Evolutionary conservation across 306 rosid species (phyloP).

Genomic region (Prosopis cineraria): DNA sequence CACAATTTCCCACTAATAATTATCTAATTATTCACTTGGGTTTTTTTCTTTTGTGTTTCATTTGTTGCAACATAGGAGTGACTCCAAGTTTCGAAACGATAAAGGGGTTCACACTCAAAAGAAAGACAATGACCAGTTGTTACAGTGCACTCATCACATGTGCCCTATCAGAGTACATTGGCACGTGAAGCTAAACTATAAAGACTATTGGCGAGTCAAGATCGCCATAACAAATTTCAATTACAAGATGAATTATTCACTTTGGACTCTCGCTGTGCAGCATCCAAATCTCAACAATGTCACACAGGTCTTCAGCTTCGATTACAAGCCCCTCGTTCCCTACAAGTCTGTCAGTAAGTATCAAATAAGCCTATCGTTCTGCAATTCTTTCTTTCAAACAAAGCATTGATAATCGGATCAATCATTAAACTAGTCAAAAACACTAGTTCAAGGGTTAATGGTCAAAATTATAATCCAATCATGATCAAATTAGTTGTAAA

Average conservation of each 20-base stretch:
- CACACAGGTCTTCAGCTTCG: slow-evolving; percentile 90
- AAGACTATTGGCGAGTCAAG: slow-evolving; percentile 91
- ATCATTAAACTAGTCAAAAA: no score
- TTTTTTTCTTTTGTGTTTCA: neutral
- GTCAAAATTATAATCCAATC: no score
- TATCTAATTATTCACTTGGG: neutral
- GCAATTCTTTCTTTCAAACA: neutral
- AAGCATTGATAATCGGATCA: no score
- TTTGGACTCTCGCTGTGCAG: slow-evolving; percentile 84
- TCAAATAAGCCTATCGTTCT: neutral
- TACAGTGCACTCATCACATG: slow-evolving; percentile 95
- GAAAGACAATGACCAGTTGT: slow-evolving; percentile 65
- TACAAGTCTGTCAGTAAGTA: slow-evolving; percentile 78
- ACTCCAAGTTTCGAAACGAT: slow-evolving; percentile 54
- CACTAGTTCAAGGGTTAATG: no score
- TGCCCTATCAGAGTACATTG: slow-evolving; percentile 94
- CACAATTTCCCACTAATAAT: no score
- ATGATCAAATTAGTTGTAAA: no score
- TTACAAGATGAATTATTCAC: slow-evolving; percentile 74
- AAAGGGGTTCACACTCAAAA: slow-evolving; percentile 64
- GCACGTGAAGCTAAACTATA: slow-evolving; percentile 85
- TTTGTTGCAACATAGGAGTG: slow-evolving; percentile 51
- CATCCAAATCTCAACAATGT: slow-evolving; percentile 93
- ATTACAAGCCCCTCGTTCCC: slow-evolving; percentile 81
- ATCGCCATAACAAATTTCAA: slow-evolving; percentile 81